Evolutionary conservation across 768 basidiomycete genomes (phyloP).

Genomic region (Amanita pseudoporphyria): DNA sequence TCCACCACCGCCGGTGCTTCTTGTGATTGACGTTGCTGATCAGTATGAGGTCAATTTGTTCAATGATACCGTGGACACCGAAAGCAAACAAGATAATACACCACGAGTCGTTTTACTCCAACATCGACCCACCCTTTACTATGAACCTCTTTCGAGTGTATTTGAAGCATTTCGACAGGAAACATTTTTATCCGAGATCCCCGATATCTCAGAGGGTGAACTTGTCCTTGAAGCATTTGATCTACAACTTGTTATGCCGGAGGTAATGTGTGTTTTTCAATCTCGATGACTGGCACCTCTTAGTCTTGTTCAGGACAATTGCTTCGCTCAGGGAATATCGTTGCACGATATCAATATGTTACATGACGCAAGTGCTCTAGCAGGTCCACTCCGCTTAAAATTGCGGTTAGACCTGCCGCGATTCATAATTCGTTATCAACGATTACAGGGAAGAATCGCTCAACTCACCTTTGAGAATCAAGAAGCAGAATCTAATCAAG

Average conservation of each 20-base stretch:
- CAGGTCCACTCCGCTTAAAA: constrained; percentile 54
- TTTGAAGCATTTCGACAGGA: constrained; percentile 69
- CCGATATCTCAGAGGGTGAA: constrained; percentile 47
- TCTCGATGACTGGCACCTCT: neutral
- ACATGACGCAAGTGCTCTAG: constrained; percentile 53
- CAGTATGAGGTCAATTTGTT: constrained; percentile 41
- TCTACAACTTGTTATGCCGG: constrained; percentile 51
- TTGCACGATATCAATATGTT: constrained; percentile 65
- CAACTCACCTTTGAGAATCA: constrained; percentile 15
- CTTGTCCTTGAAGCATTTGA: constrained; percentile 65
- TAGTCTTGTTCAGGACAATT: constrained; percentile 44
- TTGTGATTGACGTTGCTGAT: constrained; percentile 32
- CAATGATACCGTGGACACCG: constrained; percentile 30
- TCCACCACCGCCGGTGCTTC: constrained; percentile 60
- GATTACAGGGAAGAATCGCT: constrained; percentile 47
- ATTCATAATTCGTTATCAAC: constrained; percentile 58
- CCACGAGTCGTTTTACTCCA: constrained; percentile 43
- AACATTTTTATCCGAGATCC: constrained; percentile 34
- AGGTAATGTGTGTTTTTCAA: constrained; percentile 33
- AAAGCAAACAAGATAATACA: constrained; percentile 12
- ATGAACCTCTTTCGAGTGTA: constrained; percentile 60
- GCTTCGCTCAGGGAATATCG: constrained; percentile 57
- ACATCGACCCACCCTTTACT: constrained; percentile 61
- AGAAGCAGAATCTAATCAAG: neutral
- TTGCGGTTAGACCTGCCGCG: constrained; percentile 41